Evolutionary conservation across 441 rosid genomes (phyloP).

Genomic region (Dalechampia spathulata): DNA sequence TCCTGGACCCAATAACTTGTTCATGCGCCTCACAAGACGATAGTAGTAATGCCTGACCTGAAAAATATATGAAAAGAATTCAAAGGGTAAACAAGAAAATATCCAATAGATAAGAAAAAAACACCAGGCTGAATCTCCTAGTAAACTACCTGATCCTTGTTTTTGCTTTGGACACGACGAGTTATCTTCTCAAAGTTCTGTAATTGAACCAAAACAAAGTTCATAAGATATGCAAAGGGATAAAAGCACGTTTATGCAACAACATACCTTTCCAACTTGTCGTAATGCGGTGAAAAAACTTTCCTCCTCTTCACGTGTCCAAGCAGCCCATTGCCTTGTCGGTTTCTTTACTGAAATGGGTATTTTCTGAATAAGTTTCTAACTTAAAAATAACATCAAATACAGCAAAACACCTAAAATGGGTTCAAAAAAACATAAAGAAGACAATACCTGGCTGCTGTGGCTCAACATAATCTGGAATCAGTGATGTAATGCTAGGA

Average conservation of each 20-base stretch:
- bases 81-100: conserved; percentile 15
- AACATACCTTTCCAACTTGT: conserved; percentile 92
- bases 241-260: conserved; percentile 8
- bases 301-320: conserved; percentile 99
- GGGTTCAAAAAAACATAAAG: neutral
- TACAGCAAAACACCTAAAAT: conserved; percentile 5
- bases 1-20: conserved; percentile 88
- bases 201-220: conserved; percentile 19
- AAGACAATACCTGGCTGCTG: conserved; percentile 50
- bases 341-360: conserved; percentile 61
- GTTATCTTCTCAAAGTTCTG: conserved; percentile 99
- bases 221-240: neutral
- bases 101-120: conserved; percentile 8
- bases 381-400: conserved; percentile 1
- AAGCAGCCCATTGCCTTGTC: conserved; percentile 99
- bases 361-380: neutral
- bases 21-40: conserved; percentile 96
- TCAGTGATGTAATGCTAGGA: conserved; percentile 29
- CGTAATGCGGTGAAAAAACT: conserved; percentile 95
- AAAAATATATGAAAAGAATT: conserved; percentile 14
- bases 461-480: conserved; percentile 23
- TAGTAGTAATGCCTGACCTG: conserved; percentile 98
- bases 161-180: conserved; percentile 88
- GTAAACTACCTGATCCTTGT: conserved; percentile 87
- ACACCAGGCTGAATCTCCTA: conserved; percentile 10